These are phyloP conservation scores for Hypoxylon sp. DNA, from an alignment of 2,329 filamentous ascomycete genomes.

Conservation along the genomic window DNA sequence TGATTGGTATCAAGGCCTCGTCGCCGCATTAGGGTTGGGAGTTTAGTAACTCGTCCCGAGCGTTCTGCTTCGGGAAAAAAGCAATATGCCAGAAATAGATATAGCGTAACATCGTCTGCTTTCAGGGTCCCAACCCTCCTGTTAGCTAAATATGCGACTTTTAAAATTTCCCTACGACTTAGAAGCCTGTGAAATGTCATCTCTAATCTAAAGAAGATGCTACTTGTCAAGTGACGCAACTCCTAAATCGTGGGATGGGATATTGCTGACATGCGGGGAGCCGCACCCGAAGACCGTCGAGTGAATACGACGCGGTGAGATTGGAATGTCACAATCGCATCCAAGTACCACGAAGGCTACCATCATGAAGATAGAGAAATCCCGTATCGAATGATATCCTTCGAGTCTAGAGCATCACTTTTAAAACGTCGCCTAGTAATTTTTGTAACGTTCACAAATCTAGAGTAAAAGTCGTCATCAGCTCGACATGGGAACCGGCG, in stretches of 20 bases:
- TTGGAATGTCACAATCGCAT: not conserved
- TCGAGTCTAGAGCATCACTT: slow-evolving; percentile 28
- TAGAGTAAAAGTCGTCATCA: slow-evolving; percentile 21
- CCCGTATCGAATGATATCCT: slow-evolving; percentile 26
- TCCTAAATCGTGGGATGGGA: slow-evolving; percentile 9
- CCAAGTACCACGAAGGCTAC: slow-evolving; percentile 14
- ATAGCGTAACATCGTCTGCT: slow-evolving; percentile 36
- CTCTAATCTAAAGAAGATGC: slow-evolving; percentile 10
- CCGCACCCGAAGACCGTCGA: slow-evolving; percentile 22
- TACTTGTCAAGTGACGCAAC: slow-evolving; percentile 34
- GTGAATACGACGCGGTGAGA: slow-evolving; percentile 13
- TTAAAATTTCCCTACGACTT: not conserved
- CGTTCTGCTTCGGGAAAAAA: slow-evolving; percentile 36
- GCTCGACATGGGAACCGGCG: slow-evolving; percentile 12
- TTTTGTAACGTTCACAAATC: slow-evolving; percentile 4
- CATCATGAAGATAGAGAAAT: slow-evolving; percentile 11
- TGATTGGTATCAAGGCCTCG: slow-evolving; percentile 29
- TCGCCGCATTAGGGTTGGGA: slow-evolving; percentile 33
- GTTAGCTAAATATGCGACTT: slow-evolving; percentile 9
- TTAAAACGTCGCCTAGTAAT: not conserved
- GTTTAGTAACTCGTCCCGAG: slow-evolving; percentile 29
- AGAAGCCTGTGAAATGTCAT: slow-evolving; percentile 16
- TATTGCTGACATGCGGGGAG: slow-evolving; percentile 22
- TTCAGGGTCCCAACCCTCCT: slow-evolving; percentile 29
- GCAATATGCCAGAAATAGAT: slow-evolving; percentile 41